Evolutionary conservation across 2,329 filamentous ascomycete genomes (phyloP), one percentile per base, ranked within the genome.

Genomic region (Calonectria hawksworthii): DNA sequence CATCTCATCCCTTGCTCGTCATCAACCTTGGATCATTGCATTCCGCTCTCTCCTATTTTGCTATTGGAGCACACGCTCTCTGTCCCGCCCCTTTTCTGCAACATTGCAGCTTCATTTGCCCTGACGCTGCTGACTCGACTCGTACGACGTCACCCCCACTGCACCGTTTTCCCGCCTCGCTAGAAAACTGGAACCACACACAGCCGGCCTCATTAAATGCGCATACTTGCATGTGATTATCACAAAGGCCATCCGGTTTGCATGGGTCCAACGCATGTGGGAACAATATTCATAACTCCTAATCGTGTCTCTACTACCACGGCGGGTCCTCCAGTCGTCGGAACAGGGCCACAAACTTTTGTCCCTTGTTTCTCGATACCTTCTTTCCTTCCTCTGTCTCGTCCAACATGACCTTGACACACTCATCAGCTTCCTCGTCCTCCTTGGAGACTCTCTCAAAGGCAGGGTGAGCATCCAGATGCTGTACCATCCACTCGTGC

Each of bases 371-470:
- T 83, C 97, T 92, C 80, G 93, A 92, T 18, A 99, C 97, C 87
- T 99, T 99, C 88, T 98, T 98, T 41, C 96, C 95, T 87, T 99
- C 98, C 85, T 99, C 97, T 4, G 98, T 99, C 86, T 97, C 96
- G 44, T 90, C 90, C 82, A 87, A 90, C 95, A 97, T 98, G 69
- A 94, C 88, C 72, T 86, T 86, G 9, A 96, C 94, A 83, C 94
- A 95, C 76, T 92, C 89, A 83, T 96, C 94, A 36, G 86, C 88
- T 73, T 93, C 92, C 79, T 92, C 89, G 76, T 95, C 94, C 75
- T 92, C 91, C 74, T 93, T 91, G 0, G 89, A 80, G 6, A 98
- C 89, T 75, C 95, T 89, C 86, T 95, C 94, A 85, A 98, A 99
- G 63, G 94, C 91, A 21, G 92, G 92, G 83, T 96, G 94, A 34